Percentiles rank a stretch among this genome's conserved stretches.
Conservation (phyloP, 1,284 basidiomycete species). For the Hymenochaete sp. region DNA sequence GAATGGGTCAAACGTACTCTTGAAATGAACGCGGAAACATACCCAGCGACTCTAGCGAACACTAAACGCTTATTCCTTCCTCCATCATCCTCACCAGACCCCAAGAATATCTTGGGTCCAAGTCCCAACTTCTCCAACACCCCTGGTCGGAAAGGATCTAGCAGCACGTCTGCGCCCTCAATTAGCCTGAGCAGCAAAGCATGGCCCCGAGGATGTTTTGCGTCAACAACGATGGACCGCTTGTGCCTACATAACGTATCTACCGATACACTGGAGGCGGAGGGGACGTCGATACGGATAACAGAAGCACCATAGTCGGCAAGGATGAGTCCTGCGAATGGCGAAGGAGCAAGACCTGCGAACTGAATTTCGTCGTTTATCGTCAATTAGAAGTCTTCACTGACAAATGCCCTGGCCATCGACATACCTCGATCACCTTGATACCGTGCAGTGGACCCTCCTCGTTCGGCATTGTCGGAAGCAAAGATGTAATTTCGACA, state of each 20-base stretch:
- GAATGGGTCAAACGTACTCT: neutral
- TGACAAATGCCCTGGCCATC: neutral
- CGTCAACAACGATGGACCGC: slow-evolving; percentile 61
- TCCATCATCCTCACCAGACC: slow-evolving; percentile 28
- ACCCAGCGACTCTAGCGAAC: slow-evolving; percentile 64
- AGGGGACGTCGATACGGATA: slow-evolving; percentile 61
- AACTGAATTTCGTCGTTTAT: slow-evolving; percentile 40
- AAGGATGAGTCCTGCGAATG: slow-evolving; percentile 72
- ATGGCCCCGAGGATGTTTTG: slow-evolving; percentile 54
- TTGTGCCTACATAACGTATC: slow-evolving; percentile 67
- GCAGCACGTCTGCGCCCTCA: slow-evolving; percentile 63
- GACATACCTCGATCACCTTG: neutral
- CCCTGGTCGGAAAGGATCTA: slow-evolving; percentile 79
- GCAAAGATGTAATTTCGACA: too few relatives aligned
- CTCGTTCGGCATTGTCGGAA: too few relatives aligned
- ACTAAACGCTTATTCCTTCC: slow-evolving; percentile 54
- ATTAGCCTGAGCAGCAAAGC: slow-evolving; percentile 53
- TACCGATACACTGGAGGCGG: slow-evolving; percentile 20
- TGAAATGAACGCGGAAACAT: slow-evolving; percentile 2
- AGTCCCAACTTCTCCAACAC: slow-evolving; percentile 73
- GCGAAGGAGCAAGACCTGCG: slow-evolving; percentile 77
- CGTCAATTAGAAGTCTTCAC: neutral
- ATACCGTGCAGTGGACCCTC: too few relatives aligned
- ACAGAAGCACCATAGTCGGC: slow-evolving; percentile 79
- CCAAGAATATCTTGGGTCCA: slow-evolving; percentile 67